Base-by-base conservation (phyloP, 768 basidiomycete genomes). In the Paxillus involutus region DNA sequence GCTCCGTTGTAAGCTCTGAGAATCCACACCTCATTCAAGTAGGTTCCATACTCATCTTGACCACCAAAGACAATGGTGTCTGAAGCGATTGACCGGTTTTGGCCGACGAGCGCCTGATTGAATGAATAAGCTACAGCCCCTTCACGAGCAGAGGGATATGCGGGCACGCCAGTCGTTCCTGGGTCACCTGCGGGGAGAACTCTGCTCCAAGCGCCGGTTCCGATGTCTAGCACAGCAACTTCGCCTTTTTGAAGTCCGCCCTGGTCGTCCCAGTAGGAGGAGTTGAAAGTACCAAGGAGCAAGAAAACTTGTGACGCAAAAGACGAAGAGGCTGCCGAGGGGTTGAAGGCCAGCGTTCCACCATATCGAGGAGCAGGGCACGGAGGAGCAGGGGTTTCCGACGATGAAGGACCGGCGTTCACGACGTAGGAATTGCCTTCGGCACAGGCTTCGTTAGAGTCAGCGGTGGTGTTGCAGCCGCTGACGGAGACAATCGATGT, bases 41-140 rank as follows among this genome's bases (percentile, higher is more conserved):
- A 85, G 24, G 74, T 80, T 13, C 90, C 90, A 51, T 73, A 66
- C 42, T 75, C 73, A 64, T 90, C 88, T 59, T 80, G 79, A 39
- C 91, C 91, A 33, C 91, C 91, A 58, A 90, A 93, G 10, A 92
- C 81, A 43, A 93, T 78, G 16, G 82, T 86, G 63, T 93, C 91
- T 24, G 88, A 76, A 17, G 79, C 80, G 17, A 61, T 61, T 21
- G 62, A 65, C 21, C 80, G 76, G 37, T 77, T 69, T 7, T 60
- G 58, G 8, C 89, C 89, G 8, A 89, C 84, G 8, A 91, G 75
- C 3, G 80, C 75, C 49, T 69, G 56, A 19, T 64, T 57, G 62
- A 74, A 84, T 6, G 88, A 82, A 36, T 89, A 67, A 1, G 80
- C 85, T 9, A 78, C 80, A 13, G 89, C 85, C 36, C 91, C 91